Base-by-base conservation (phyloP, 306 rosid genomes). In the Ochetophila trinervis region DNA sequence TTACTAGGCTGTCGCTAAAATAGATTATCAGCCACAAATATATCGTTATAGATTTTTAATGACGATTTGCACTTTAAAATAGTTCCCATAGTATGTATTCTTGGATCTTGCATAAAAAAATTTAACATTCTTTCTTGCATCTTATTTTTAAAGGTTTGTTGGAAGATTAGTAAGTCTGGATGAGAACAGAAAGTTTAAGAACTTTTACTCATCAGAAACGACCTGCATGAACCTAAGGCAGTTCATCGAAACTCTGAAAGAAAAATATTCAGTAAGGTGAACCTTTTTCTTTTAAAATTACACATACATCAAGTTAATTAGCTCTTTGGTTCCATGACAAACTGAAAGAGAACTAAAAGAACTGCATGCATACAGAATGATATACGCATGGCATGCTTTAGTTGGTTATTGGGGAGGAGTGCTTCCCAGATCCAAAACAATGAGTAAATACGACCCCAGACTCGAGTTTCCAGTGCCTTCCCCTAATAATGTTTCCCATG, bases 391-490 rank as follows among this genome's bases (percentile, higher is more conserved):
- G 88, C 91, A 86, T 57, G 86, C 85, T 54, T 70, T 86, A 63
- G 74, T 81, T 78, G 95, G 89, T 75, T 76, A 86, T 19, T 88
- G 89, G 89, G 91, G 89, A 30, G 88, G 89, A 21, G 72, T 79
- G 18, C 78, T 70, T 19, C 84, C 85, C 3, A 80, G 77, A 62
- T 74, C 86, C 16, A 75, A 75, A 32, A 49, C 37, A 32, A 75
- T 83, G 84, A 71, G 78, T 61, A 84, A 86, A 42, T 86, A 83
- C 57, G 71, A 83, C 50, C 82, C 95, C 42, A 64, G 71, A 47
- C 74, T 83, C 20, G 62, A 24, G 54, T 73, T 71, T 74, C 83
- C 87, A 58, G 7, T 21, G 24, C 86, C 77, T 18, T 83, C 89
- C 54, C 44, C 10, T 6, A 10, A 10, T 37, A 79, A 53, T 32